Evolutionary conservation across 805 yeast species (phyloP), one percentile per base, ranked within the genome.

Genomic region (Sugiyamaella qingdaonensis): DNA sequence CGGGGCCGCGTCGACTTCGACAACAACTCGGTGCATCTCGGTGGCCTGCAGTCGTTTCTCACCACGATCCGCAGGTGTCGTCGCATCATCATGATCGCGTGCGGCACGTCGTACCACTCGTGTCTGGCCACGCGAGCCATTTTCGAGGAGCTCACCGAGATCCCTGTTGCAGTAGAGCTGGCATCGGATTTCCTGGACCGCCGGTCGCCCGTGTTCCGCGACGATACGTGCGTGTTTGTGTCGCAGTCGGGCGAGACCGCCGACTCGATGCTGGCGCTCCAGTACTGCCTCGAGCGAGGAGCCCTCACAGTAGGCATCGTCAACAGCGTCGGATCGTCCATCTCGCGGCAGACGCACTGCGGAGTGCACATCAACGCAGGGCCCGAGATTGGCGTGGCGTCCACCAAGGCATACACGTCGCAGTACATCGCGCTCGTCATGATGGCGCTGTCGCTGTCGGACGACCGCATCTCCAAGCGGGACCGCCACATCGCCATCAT

Each of bases 301-400:
- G 97, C 99, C 33, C 78, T 95, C 61, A 90, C 97, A 29, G 94
- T 94, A 54, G 99, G 99, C 74, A 88, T 94, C 66, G 99, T 94
- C 58, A 94, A 94, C 78, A 81, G 91, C 61, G 99, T 94, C 42
- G 99, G 99, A 66, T 94, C 99, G 4, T 83, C 94, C 41, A 89
- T 94, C 71, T 92, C 98, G 5, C 85, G 99, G 74, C 90, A 84
- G 67, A 94, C 99, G 19, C 96, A 91, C 73, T 94, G 99, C 78
- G 99, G 99, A 81, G 97, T 94, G 53, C 99, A 94, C 71, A 91
- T 94, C 69, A 94, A 94, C 68, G 99, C 99, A 47, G 99, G 99
- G 60, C 99, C 99, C 45, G 99, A 94, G 74, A 94, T 94, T 59
- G 98, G 99, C 72, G 99, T 94, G 62, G 99, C 99, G 10, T 90